These are phyloP conservation scores for Komagataella mondaviorum DNA, from an alignment of 805 yeast genomes.

Conservation along the genomic window DNA sequence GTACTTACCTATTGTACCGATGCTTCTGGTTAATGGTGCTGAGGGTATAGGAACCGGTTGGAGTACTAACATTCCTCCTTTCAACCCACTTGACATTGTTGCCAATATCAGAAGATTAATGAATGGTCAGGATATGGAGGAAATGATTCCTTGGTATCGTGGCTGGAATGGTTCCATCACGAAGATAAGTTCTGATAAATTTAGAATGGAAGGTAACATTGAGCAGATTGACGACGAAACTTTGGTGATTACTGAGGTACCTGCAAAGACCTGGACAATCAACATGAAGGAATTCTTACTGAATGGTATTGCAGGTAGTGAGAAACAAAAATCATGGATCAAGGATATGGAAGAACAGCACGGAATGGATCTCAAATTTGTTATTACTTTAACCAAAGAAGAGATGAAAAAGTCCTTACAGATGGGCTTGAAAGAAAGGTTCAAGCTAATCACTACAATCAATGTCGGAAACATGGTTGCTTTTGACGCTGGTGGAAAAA, in stretches of 20 bases:
- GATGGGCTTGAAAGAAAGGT: constrained; percentile 74
- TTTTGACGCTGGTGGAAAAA: constrained; percentile 80
- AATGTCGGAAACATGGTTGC: constrained; percentile 87
- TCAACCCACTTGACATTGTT: constrained; percentile 76
- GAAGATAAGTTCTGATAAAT: constrained; percentile 50
- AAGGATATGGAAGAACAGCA: constrained; percentile 95
- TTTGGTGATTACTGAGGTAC: constrained; percentile 83
- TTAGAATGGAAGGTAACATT: constrained; percentile 65
- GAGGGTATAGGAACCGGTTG: constrained; percentile 99
- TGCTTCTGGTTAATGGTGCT: constrained; percentile 88
- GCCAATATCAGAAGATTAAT: constrained; percentile 59
- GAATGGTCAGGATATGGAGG: constrained; percentile 54
- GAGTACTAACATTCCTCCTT: constrained; percentile 88
- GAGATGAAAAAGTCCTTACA: constrained; percentile 73
- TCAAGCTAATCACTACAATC: constrained; percentile 59
- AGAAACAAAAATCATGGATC: constrained; percentile 71
- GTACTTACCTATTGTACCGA: constrained; percentile 90
- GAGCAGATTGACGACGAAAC: constrained; percentile 72
- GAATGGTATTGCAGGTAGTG: constrained; percentile 62
- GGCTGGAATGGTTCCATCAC: constrained; percentile 89
- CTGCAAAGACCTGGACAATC: constrained; percentile 86
- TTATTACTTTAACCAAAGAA: constrained; percentile 57
- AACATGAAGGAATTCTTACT: constrained; percentile 77
- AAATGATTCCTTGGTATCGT: constrained; percentile 85
- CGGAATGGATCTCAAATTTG: constrained; percentile 65